phyloP scores from a whole-genome alignment of 2,329 filamentous ascomycete species.

The Xylaria sp. region DNA sequence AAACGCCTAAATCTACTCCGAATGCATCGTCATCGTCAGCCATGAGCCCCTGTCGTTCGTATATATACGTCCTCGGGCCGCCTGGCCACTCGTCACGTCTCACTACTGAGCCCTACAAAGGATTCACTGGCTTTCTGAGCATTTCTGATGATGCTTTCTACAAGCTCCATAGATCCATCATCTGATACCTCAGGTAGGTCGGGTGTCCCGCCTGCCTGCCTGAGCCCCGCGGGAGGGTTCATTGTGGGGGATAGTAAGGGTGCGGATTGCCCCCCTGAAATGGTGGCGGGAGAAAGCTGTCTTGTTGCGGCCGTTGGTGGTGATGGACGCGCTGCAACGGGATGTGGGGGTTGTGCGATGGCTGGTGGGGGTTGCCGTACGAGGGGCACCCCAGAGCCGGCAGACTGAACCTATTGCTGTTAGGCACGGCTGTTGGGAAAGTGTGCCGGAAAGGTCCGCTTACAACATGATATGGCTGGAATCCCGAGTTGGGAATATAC shows the following conservation, averaged over 20 bases:
- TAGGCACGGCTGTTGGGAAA: conserved; percentile 41
- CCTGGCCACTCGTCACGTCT: background rate
- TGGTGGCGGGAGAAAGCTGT: background rate
- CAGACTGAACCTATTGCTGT: conserved; percentile 41
- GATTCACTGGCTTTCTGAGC: conserved; percentile 41
- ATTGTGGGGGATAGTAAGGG: background rate
- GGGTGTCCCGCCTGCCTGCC: conserved; percentile 18
- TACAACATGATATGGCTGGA: conserved; percentile 42
- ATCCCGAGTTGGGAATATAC: conserved; percentile 32
- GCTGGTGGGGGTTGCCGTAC: conserved; percentile 25
- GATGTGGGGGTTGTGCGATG: conserved; percentile 1
- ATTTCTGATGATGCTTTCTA: conserved; percentile 43
- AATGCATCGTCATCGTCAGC: conserved; percentile 16
- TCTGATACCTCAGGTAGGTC: conserved; percentile 42
- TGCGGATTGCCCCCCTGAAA: background rate
- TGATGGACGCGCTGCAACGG: conserved; percentile 6
- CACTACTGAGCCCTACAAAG: background rate
- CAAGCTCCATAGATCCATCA: conserved; percentile 42
- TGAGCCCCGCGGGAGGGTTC: background rate
- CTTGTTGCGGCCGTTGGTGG: background rate
- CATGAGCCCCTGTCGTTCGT: conserved; percentile 2
- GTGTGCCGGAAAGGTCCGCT: conserved; percentile 42
- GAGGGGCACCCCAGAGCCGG: conserved; percentile 26
- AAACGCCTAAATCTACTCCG: conserved; percentile 9
- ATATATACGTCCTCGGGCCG: background rate